These are phyloP conservation scores for Firmiana major DNA, from an alignment of 345 rosid species.

Conservation along the genomic window DNA sequence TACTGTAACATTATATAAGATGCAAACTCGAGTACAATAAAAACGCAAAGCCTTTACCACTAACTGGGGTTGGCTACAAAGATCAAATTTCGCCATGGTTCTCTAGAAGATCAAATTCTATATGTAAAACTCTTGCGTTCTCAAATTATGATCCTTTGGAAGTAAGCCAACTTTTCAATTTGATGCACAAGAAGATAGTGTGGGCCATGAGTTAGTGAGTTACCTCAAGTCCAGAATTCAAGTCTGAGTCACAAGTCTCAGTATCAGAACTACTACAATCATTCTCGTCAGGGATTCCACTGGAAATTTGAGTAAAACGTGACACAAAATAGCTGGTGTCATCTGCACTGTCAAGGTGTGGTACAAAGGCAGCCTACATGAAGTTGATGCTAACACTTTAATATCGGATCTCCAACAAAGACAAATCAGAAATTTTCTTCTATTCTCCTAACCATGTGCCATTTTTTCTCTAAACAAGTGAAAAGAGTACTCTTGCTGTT, in stretches of 20 bases:
- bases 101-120: not conserved
- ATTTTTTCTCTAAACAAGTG: not conserved
- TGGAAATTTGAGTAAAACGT: slow-evolving; percentile 43
- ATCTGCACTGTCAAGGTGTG: slow-evolving; percentile 53
- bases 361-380: slow-evolving; percentile 71
- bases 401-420: not conserved
- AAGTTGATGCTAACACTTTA: slow-evolving; percentile 1
- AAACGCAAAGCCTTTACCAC: not conserved
- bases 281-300: slow-evolving; percentile 34
- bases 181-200: not conserved
- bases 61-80: not conserved
- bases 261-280: slow-evolving; percentile 37
- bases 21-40: not conserved
- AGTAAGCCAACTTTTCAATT: not conserved
- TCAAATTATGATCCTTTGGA: not conserved
- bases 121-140: not conserved
- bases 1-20: not conserved
- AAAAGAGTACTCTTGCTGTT: not conserved
- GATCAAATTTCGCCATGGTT: not conserved
- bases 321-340: slow-evolving; percentile 83
- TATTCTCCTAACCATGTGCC: not conserved
- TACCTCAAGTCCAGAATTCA: slow-evolving; percentile 61
- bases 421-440: not conserved
- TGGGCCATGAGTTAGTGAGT: not conserved
- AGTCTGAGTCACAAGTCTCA: slow-evolving; percentile 27